Base-by-base conservation (phyloP, 495 filamentous ascomycete species). In the Penicillium samsonianum region DNA sequence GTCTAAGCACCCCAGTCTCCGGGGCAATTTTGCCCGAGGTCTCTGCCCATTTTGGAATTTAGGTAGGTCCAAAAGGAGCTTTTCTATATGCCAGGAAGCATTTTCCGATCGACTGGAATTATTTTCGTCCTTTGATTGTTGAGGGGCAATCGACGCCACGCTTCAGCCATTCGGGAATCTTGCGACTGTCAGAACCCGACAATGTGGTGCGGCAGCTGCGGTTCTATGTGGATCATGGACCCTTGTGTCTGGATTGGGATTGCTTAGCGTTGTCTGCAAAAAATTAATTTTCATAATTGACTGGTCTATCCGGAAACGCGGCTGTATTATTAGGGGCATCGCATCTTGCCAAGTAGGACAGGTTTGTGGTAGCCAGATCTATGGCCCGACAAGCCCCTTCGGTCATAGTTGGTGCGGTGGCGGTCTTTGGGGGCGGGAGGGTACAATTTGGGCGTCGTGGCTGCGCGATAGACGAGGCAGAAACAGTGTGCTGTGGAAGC, bases 101-200 rank as follows among this genome's bases (percentile, higher is more conserved):
- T 57, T 57, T 57, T 60, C 52, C 60, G 17, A n/a, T 22, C n/a
- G n/a, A 16, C 37, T 20, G 5, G 8, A 48, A 28, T 51, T 35
- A 14, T 25, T 56, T 37, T 35, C 14, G 12, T 17, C 5, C 17
- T 59, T 52, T 42, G 22, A 5, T n/a, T 26, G 40, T 41, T 14
- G n/a, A 2, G 41, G 14, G 26, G 25, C 11, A 33, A 17, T 10
- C 53, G 9, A 55, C 47, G 48, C 47, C 51, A 52, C 45, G 40
- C 30, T 60, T 30, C 46, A 43, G 38, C 37, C 23, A 28, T 53
- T 45, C 12, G 43, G 30, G 31, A 26, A 26, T 46, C 53, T 52
- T 49, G 59, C 57, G 57, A 57, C 46, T 65, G 62, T 64, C 58
- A 62, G 33, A 72, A 69, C 73, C 73, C 71, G 70, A 70, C 71